phyloP scores from a whole-genome alignment of 805 yeast genomes.

The Kurtzmaniella fragi region DNA sequence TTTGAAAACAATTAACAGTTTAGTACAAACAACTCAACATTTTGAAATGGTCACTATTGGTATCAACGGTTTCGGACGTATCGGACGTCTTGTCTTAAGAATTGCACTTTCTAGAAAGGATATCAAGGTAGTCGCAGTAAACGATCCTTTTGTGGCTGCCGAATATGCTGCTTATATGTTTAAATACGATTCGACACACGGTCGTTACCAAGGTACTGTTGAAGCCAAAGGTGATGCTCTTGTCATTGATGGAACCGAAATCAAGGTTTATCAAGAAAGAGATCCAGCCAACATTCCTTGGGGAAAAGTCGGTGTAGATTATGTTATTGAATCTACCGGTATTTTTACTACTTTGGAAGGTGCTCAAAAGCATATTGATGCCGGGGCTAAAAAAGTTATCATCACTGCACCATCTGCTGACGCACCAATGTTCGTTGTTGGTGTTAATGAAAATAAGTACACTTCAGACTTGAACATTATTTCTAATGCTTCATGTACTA shows the following conservation, averaged over 20 bases:
- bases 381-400: constrained; percentile 31
- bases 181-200: constrained; percentile 34
- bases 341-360: constrained; percentile 30
- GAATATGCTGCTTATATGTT: constrained; percentile 34
- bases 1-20: no score
- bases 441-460: constrained; percentile 30
- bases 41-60: constrained; percentile 23
- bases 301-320: constrained; percentile 29
- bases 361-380: constrained; percentile 32
- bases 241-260: constrained; percentile 23
- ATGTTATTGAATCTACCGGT: constrained; percentile 31
- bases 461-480: constrained; percentile 27
- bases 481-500: constrained; percentile 34
- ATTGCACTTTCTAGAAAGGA: constrained; percentile 26
- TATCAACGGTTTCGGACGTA: constrained; percentile 34
- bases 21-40: constrained; percentile 1
- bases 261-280: constrained; percentile 28
- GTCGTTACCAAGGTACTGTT: constrained; percentile 26
- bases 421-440: constrained; percentile 33
- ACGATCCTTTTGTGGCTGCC: constrained; percentile 30
- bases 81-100: constrained; percentile 32
- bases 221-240: constrained; percentile 16
- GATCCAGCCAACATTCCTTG: constrained; percentile 31
- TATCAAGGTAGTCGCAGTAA: constrained; percentile 28
- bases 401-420: constrained; percentile 32